Evolutionary conservation across 2,329 filamentous ascomycete genomes (phyloP), one percentile per base, ranked within the genome.

Genomic region (Curvularia sp.): DNA sequence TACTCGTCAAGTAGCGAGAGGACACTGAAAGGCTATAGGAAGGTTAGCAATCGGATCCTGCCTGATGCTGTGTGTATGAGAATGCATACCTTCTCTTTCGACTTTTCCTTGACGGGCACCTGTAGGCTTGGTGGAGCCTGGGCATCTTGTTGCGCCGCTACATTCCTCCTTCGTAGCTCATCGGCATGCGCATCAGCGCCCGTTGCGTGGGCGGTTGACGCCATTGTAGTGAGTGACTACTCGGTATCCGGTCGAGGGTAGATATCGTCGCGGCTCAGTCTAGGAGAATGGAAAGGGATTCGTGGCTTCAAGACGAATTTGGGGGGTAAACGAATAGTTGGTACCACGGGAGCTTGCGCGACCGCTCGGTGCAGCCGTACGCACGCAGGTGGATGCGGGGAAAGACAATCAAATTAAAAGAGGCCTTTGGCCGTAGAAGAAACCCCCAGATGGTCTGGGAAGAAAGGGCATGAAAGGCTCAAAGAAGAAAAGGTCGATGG

Each of bases 1-100:
- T 83, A 87, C 56, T 85, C 80, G 70, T 86, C 84, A 65, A 93
- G 84, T 68, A 85, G 81, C 55, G 88, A 76, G 67, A 91, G 78
- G 63, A 90, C 75, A 24, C 85, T 86, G 66, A 85, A 82, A 44
- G 78, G 67, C 76, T 79, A 61, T 9, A 10, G 13, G 44, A 15
- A 8, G 35, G 58, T 76, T 59, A 74, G 71, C 49, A 41, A 18
- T 41, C 18, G 35, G 33, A 28, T n/a, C 35, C 39, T 56, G 48
- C 49, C 44, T n/a, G 49, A 47, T 54, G 33, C 48, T 22, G 10
- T n/a, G 20, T 35, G 22, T 22, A 22, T 9, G 48, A 10, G 48
- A 44, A 3, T 43, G 49, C 70, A 48, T 71, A 82, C 80, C 79
- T 82, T 80, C 58, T 81, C 71, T 70, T 82, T 82, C 13, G 75